Conservation (phyloP, 805 yeast genomes). For the Zygosaccharomyces pseudorouxii region DNA sequence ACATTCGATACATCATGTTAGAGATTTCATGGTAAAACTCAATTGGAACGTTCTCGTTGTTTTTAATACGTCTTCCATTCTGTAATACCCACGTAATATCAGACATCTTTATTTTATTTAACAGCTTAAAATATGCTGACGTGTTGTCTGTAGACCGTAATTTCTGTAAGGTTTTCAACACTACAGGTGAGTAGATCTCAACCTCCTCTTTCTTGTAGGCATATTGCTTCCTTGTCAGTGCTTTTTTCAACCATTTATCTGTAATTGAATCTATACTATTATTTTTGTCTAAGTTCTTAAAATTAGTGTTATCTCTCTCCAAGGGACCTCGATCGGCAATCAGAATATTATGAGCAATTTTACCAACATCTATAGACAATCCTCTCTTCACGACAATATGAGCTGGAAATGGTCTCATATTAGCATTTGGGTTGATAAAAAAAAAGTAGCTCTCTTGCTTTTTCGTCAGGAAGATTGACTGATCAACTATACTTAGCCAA, state of each 20-base stretch:
- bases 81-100: constrained; percentile 24
- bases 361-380: neutral
- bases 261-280: constrained; percentile 9
- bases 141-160: constrained; percentile 19
- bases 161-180: constrained; percentile 23
- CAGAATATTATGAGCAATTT: constrained; percentile 1
- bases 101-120: constrained; percentile 21
- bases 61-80: constrained; percentile 9
- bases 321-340: neutral
- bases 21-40: constrained; percentile 29
- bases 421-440: neutral
- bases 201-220: neutral
- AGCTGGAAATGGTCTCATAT: neutral
- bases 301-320: neutral
- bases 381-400: neutral
- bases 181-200: constrained; percentile 13
- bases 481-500: neutral
- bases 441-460: neutral
- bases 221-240: constrained; percentile 8
- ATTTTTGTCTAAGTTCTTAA: neutral
- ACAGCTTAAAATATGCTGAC: constrained; percentile 21
- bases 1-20: constrained; percentile 22
- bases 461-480: neutral
- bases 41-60: constrained; percentile 14
- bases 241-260: constrained; percentile 23